Evolutionary conservation across 1,284 basidiomycete species (phyloP), one percentile per base, ranked within the genome.

Genomic region (Golubevia sp.): DNA sequence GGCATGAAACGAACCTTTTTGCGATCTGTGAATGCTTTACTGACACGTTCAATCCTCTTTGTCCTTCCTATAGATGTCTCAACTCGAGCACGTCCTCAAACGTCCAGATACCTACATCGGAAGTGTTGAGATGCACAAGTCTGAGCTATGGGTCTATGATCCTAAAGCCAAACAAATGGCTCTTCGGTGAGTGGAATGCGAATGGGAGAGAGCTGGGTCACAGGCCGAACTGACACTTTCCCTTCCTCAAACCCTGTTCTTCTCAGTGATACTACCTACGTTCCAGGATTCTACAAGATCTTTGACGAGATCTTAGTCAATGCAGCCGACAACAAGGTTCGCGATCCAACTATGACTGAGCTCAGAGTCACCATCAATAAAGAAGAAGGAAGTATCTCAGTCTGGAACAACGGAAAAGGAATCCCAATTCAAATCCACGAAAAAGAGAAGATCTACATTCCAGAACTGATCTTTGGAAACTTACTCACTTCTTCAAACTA

Each of bases 271-370:
- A 92, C 94, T 72, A 92, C 90, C 70, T 99, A 91, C 81, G 95
- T 98, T 1, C 97, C 97, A 0, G 97, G 96, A 69, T 97, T 99
- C 85, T 97, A 97, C 89, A 99, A 99, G 88, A 99, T 99, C 82
- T 91, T 99, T 53, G 97, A 99, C 80, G 97, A 99, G 86, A 99
- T 99, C 77, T 88, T 99, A 4, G 97, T 99, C 76, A 99, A 99
- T 83, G 97, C 97, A 20, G 97, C 97, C 5, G 97, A 99, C 84
- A 97, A 99, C 86, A 99, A 99, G 90, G 96, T 78, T 55, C 77
- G 80, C 55, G 80, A 83, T 49, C 73, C 80, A 7, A 25, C 58
- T 48, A 83, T 83, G 80, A 74, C 74, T 67, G 64, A 68, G 13
- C 72, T 83, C 67, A 82, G 80, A 64, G 80, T 83, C 66, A 90